These are phyloP conservation scores for Zoysia pacifica DNA, from an alignment of 176 grass and related monocot species.

Conservation along the genomic window DNA sequence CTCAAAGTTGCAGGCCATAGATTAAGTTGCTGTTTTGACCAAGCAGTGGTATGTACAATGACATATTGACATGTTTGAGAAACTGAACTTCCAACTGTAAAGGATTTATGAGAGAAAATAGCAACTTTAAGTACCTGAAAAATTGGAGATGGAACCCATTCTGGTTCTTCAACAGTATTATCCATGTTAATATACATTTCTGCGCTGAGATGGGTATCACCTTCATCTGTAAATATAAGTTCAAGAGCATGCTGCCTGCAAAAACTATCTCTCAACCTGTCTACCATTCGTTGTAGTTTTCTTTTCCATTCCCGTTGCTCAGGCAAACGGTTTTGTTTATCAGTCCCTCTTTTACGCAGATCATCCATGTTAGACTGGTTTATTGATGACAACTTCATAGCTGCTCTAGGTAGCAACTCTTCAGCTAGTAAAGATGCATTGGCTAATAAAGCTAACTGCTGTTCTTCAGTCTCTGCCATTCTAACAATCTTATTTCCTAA, in stretches of 20 bases:
- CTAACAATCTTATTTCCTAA: conserved; percentile 88
- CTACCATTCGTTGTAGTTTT: conserved; percentile 80
- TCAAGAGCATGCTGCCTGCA: conserved; percentile 94
- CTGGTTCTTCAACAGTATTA: conserved; percentile 67
- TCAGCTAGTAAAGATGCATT: conserved; percentile 94
- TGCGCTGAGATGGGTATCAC: conserved; percentile 77
- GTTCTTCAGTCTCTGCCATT: conserved; percentile 81
- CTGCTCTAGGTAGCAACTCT: conserved; percentile 89
- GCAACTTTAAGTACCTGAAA: conserved; percentile 72
- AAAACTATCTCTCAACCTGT: conserved; percentile 81
- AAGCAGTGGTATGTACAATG: background rate
- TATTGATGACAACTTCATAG: conserved; percentile 69
- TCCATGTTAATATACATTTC: conserved; percentile 94
- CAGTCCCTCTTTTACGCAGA: conserved; percentile 57
- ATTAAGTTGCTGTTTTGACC: background rate
- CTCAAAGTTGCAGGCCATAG: background rate
- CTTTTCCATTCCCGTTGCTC: conserved; percentile 96
- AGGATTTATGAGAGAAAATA: conserved; percentile 2
- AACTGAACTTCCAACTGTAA: background rate
- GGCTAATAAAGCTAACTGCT: conserved; percentile 84
- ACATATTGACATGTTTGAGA: background rate
- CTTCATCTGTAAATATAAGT: conserved; percentile 96
- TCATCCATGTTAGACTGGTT: conserved; percentile 66
- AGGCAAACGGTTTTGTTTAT: conserved; percentile 71
- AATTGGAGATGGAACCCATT: conserved; percentile 80